Evolutionary conservation across 2,329 filamentous ascomycete species (phyloP), one percentile per base, ranked within the genome.

Genomic region (Aspergillus ochraceus): DNA sequence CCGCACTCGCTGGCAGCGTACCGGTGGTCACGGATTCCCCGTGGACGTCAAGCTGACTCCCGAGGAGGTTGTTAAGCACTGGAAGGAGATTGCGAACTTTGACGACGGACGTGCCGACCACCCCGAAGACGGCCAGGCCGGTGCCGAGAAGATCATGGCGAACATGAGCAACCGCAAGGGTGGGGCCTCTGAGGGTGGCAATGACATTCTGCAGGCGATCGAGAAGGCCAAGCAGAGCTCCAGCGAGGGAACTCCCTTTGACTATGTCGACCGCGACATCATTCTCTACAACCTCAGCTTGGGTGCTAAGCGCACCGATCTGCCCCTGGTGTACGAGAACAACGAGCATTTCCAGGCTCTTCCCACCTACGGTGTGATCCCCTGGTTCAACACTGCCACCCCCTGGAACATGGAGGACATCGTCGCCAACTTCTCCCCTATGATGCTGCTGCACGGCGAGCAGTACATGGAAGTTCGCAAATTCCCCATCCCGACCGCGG

Each of bases 361-460:
- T 55, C 95, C 95, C 55, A 96, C 92, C n/a, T 99, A 91, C 71
- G 95, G 93, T 75, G 95, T 98, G 63, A 89, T 99, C 70, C 95
- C 95, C n/a, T 90, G 88, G 70, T 97, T 98, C 81, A 90, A 90
- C 79, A 89, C 92, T 61, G 84, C 90, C 66, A 81, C 88, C 62
- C 91, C 94, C 29, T 98, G 90, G 82, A 87, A 83, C 76, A 84
- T 95, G 70, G 86, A 88, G 72, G 87, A 93, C 59, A 85, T 99
- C 62, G 90, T 98, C 29, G 92, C 93, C 76, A 96, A 98, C 84
- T 99, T 97, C 83, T 92, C 87, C 42, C 94, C 93, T 63, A 97
- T 97, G 92, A 97, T 97, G 92, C 87, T 99, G 54, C 89, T 99
- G 24, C 95, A 99, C 81, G 95, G 95, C 74, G 95, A 99, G 83